Conservation (phyloP, 768 basidiomycete species). For the Pleurotus salmoneostramineus region DNA sequence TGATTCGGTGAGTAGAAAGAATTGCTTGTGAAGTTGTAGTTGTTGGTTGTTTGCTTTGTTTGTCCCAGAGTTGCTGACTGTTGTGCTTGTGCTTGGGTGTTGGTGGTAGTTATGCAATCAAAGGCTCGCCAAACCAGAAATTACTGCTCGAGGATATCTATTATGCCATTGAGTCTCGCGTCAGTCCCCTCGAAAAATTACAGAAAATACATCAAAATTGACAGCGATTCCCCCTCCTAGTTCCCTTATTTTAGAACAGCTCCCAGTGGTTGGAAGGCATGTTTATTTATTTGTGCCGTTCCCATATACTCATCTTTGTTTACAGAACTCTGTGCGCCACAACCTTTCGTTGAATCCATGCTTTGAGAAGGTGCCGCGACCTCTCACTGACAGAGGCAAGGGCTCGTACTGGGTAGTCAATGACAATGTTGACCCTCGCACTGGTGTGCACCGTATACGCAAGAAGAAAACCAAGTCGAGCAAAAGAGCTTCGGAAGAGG, state of each 20-base stretch:
- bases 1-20: slow-evolving; percentile 65
- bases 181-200: slow-evolving; percentile 33
- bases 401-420: slow-evolving; percentile 93
- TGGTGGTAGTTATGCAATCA: slow-evolving; percentile 74
- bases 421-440: slow-evolving; percentile 84
- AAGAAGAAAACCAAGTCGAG: slow-evolving; percentile 77
- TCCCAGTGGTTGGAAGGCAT: slow-evolving; percentile 90
- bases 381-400: slow-evolving; percentile 86
- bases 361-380: slow-evolving; percentile 89
- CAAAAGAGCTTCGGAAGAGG: slow-evolving; percentile 51
- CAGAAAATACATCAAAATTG: slow-evolving; percentile 3
- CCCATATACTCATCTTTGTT: slow-evolving; percentile 20
- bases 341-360: slow-evolving; percentile 89
- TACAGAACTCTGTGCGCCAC: slow-evolving; percentile 85
- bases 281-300: slow-evolving; percentile 43
- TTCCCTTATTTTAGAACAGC: slow-evolving; percentile 88
- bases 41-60: slow-evolving; percentile 11
- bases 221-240: slow-evolving; percentile 32
- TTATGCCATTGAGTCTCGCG: slow-evolving; percentile 86
- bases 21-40: slow-evolving; percentile 12
- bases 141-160: slow-evolving; percentile 86
- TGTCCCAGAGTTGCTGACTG: slow-evolving; percentile 9
- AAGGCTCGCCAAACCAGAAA: slow-evolving; percentile 86
- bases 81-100: slow-evolving; percentile 4
- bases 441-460: slow-evolving; percentile 83